phyloP scores from a whole-genome alignment of 2,329 filamentous ascomycete genomes.

The Sarocladium brachiariae region DNA sequence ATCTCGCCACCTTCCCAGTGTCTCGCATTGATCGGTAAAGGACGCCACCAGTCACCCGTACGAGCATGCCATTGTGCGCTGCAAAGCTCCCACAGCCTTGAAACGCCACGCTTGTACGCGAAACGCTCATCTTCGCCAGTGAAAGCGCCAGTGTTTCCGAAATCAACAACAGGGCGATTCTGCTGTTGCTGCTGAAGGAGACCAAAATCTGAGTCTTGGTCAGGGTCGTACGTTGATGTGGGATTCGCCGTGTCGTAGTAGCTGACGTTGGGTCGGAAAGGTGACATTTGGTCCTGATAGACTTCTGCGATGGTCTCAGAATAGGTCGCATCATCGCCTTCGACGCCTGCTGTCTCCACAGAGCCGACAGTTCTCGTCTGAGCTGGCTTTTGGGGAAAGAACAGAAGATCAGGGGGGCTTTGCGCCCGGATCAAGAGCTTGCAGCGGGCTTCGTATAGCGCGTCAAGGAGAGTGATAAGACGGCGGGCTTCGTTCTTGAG shows the following conservation, averaged over 20 bases:
- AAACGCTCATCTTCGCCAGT: conserved; percentile 79
- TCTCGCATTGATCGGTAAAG: conserved; percentile 54
- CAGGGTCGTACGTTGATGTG: conserved; percentile 44
- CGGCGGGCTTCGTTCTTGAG: conserved; percentile 77
- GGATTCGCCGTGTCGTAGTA: conserved; percentile 46
- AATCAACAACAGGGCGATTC: conserved; percentile 43
- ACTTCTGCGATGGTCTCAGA: conserved; percentile 52
- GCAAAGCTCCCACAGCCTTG: conserved; percentile 78
- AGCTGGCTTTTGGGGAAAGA: conserved; percentile 59
- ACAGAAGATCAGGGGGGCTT: conserved; percentile 64
- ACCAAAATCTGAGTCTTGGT: conserved; percentile 51
- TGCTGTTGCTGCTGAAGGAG: conserved; percentile 21
- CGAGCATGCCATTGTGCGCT: conserved; percentile 64
- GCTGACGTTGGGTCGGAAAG: conserved; percentile 73
- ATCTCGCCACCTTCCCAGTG: conserved; percentile 53
- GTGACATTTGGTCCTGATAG: conserved; percentile 69
- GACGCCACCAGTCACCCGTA: conserved; percentile 63
- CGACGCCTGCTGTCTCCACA: conserved; percentile 11
- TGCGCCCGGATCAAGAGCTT: conserved; percentile 64
- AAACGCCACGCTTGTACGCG: conserved; percentile 70
- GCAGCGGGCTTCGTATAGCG: conserved; percentile 74
- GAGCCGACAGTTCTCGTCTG: not conserved
- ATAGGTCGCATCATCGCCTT: conserved; percentile 32
- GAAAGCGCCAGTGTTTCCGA: conserved; percentile 57
- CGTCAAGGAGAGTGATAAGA: conserved; percentile 75